Conservation (phyloP, 768 basidiomycete species). For the Nidula microcarpa region DNA sequence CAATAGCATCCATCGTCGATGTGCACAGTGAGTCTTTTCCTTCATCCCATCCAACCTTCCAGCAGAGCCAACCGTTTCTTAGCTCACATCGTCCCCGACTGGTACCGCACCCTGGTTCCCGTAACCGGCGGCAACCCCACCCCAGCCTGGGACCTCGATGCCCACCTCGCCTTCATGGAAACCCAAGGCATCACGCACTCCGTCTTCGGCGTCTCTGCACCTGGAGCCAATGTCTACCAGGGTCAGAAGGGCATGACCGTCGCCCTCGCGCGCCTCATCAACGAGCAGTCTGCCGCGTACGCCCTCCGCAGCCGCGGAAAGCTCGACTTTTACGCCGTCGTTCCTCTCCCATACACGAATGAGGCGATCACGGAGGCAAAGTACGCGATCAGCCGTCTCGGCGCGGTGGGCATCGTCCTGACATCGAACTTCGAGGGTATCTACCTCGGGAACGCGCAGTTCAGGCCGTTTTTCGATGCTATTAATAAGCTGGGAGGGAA, state of each 20-base stretch:
- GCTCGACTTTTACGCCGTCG: constrained; percentile 28
- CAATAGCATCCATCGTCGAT: constrained; percentile 20
- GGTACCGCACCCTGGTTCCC: constrained; percentile 27
- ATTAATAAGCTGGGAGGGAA: constrained; percentile 20
- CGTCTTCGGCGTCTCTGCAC: constrained; percentile 26
- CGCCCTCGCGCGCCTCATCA: constrained; percentile 31
- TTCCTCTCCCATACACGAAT: constrained; percentile 27
- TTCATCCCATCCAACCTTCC: background rate
- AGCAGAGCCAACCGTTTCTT: background rate
- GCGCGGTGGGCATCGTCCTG: constrained; percentile 28
- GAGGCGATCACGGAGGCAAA: constrained; percentile 26
- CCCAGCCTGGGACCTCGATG: constrained; percentile 22
- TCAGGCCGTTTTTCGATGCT: constrained; percentile 26
- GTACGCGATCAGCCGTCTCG: constrained; percentile 26
- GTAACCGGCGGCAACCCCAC: constrained; percentile 21
- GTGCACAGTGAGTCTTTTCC: constrained; percentile 18
- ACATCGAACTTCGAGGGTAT: constrained; percentile 27
- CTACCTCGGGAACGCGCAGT: constrained; percentile 25
- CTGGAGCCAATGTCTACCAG: constrained; percentile 25
- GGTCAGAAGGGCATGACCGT: constrained; percentile 21
- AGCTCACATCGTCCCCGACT: constrained; percentile 28
- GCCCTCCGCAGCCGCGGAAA: constrained; percentile 18
- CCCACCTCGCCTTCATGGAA: constrained; percentile 27
- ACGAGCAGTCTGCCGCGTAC: constrained; percentile 31
- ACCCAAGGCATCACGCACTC: constrained; percentile 23